Conservation (phyloP, 306 rosid species). For the Trifolium dubium region DNA sequence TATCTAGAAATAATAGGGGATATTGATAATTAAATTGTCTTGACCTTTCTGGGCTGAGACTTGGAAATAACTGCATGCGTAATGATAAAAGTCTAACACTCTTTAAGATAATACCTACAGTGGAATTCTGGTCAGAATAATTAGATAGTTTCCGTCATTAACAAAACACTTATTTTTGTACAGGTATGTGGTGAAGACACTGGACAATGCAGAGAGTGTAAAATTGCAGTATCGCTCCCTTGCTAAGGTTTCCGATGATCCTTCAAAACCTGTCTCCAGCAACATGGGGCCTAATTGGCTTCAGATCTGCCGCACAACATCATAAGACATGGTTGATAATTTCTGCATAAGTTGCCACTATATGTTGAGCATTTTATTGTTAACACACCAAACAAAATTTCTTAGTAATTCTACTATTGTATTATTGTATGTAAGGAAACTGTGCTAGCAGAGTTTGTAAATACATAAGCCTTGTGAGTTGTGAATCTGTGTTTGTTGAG, state of each 20-base stretch:
- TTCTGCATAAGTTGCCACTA: slow-evolving; percentile 21
- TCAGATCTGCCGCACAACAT: slow-evolving; percentile 42
- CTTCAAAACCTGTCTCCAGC: slow-evolving; percentile 67
- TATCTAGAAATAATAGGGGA: not conserved
- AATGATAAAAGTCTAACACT: not conserved
- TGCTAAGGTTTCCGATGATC: slow-evolving; percentile 70
- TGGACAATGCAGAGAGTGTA: slow-evolving; percentile 99
- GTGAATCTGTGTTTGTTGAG: slow-evolving; percentile 38
- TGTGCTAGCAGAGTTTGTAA: slow-evolving; percentile 40
- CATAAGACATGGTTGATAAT: slow-evolving; percentile 25
- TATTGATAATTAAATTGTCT: not conserved
- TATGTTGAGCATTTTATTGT: slow-evolving; percentile 1
- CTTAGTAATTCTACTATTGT: slow-evolving; percentile 40
- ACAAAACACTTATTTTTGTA: slow-evolving; percentile 12
- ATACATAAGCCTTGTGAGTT: slow-evolving; percentile 47
- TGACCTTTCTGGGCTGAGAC: not conserved
- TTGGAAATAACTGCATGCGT: not conserved
- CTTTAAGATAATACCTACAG: not conserved
- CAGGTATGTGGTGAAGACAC: slow-evolving; percentile 98
- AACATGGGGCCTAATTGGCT: slow-evolving; percentile 81
- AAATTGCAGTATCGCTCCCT: slow-evolving; percentile 98
- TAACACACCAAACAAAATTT: slow-evolving; percentile 31
- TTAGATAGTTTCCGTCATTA: slow-evolving; percentile 17
- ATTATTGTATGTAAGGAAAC: slow-evolving; percentile 46
- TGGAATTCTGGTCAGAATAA: not conserved